Conservation (phyloP, 2,329 filamentous ascomycete species). For the Alternaria atra region DNA sequence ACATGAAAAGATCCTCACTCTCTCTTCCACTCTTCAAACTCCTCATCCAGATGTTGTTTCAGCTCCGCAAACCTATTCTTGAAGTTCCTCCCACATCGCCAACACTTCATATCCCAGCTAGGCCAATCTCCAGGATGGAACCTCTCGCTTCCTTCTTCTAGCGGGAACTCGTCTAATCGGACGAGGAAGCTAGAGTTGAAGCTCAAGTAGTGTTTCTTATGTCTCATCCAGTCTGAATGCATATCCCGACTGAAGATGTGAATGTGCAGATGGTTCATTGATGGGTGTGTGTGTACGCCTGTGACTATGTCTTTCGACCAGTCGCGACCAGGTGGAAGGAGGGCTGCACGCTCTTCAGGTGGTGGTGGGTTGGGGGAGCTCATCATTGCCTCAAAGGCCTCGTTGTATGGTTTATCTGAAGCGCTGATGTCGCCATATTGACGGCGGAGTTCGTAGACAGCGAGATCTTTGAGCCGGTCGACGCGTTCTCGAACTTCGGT, state of each 20-base stretch:
- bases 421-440: slow-evolving; percentile 70
- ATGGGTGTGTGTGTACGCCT: slow-evolving; percentile 87
- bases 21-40: slow-evolving; percentile 78
- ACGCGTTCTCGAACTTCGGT: slow-evolving; percentile 69
- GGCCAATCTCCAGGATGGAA: slow-evolving; percentile 70
- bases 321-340: slow-evolving; percentile 73
- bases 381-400: slow-evolving; percentile 62
- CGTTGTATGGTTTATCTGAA: slow-evolving; percentile 69
- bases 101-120: slow-evolving; percentile 75
- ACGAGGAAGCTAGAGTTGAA: slow-evolving; percentile 90
- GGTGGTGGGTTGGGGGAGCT: slow-evolving; percentile 51
- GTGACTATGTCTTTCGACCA: slow-evolving; percentile 78
- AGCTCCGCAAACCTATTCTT: slow-evolving; percentile 76
- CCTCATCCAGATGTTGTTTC: slow-evolving; percentile 77
- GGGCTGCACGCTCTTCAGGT: slow-evolving; percentile 54
- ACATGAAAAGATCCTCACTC: slow-evolving; percentile 20
- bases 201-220: slow-evolving; percentile 90
- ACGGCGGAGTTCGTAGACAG: slow-evolving; percentile 77
- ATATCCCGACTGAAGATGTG: slow-evolving; percentile 87
- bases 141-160: slow-evolving; percentile 71
- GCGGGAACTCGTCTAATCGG: slow-evolving; percentile 78
- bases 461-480: slow-evolving; percentile 68
- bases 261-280: slow-evolving; percentile 91
- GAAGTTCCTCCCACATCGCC: slow-evolving; percentile 82
- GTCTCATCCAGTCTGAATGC: slow-evolving; percentile 74